Base-by-base conservation (phyloP, 2,329 filamentous ascomycete species). In the Pseudocercospora fijiensis region DNA sequence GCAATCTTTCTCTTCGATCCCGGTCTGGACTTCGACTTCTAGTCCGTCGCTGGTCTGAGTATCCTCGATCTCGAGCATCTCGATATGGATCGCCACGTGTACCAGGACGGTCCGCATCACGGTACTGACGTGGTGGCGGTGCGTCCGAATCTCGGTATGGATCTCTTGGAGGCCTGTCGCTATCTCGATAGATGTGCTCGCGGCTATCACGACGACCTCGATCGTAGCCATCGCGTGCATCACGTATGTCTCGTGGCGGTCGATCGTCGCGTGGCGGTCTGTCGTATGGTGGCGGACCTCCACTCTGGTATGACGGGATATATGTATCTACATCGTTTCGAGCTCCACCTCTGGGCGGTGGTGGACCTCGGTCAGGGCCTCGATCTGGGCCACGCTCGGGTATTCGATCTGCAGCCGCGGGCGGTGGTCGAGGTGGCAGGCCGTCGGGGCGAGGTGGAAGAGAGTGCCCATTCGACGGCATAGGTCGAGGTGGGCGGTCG, bases 261-360 rank as follows among this genome's bases (percentile, higher is more conserved):
- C 37, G 37, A 18, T 41, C 37, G 5, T 41, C 37, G 37, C 37
- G 37, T 2, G 59, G 67, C 26, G 63, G 63, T 16, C 63, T 61
- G 7, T 68, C 69, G 33, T 67, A 62, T 27, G 64, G 60, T 28
- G 18, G 66, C 56, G 52, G 66, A 49, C 33, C 69, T 18, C 68
- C 68, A 37, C 66, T 58, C 37, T 69, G 67, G 62, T 82, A 82
- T 52, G 75, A 76, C 1, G 80, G 80, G 27, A 82, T 79, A 66
- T 82, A 82, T 0, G 77, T 80, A 64, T 82, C 80, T 7, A 72
- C 72, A 58, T 73, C 72, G 10, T 67, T 58, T 56, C 65, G 55
- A 20, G 64, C 57, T 20, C 65, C 59, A 33, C 65, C 61, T 43
- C 64, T 58, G 43, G 67, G 56, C 16, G 61, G 58, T 7, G 62